Evolutionary conservation across 306 rosid species (phyloP), one percentile per base, ranked within the genome.

Genomic region (Vigna trinervia): DNA sequence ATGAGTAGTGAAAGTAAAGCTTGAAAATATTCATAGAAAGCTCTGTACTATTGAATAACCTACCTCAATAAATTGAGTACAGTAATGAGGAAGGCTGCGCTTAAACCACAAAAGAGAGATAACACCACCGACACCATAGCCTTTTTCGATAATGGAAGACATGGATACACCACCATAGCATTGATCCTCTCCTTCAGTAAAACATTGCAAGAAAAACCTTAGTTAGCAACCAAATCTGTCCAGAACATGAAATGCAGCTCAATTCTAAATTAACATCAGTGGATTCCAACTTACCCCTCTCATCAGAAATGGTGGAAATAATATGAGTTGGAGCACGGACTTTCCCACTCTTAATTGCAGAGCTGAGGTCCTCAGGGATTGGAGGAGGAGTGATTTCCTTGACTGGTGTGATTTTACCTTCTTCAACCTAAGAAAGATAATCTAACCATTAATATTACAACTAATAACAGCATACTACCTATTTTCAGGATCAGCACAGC

Each of bases 261-360:
- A 57, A 56, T 65, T 57, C 50, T 48, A 73, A 23, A 47, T 19
- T 48, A 74, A 11, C 28, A 61, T 70, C 23, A 51, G 32, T 9
- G 14, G 61, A 50, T 76, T 73, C 50, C 60, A 67, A 58, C 60
- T 53, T 85, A 87, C 97, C 97, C 90, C 99, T 95, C 61, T 95
- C 99, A 82, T 92, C 97, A 73, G 96, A 92, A 84, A 92, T 95
- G 75, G 99, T 92, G 87, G 99, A 95, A 77, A 95, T 89, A 75
- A 95, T 88, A 70, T 95, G 99, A 69, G 99, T 95, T 50, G 99
- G 99, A 63, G 97, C 97, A 22, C 97, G 95, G 63, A 95, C 99
- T 91, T 95, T 95, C 74, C 99, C 97, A 13, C 96, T 95, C 88
- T 83, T 92, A 69, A 95, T 90, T 60, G 97, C 97, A 28, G 85